Evolutionary conservation across 163 green algal genomes (phyloP), one percentile per base, ranked within the genome.

Genomic region (Picocystis sp.): DNA sequence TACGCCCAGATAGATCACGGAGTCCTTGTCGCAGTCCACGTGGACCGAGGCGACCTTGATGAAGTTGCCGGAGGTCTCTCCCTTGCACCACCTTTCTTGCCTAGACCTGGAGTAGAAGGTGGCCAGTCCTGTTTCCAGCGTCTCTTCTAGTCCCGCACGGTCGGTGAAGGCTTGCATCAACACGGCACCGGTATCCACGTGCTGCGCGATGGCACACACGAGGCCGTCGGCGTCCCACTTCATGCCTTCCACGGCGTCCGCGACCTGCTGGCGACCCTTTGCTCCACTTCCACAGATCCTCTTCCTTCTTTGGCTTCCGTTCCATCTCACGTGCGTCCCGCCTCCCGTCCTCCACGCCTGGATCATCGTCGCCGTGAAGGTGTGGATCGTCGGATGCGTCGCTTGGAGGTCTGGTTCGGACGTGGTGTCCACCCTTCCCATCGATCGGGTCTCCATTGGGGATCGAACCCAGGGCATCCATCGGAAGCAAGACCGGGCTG

Each of bases 151-250:
- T 0, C 84, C 88, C 1, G 66, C 69, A 3, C 80, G 57, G 75
- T 96, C 77, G 9, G 87, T 78, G 68, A 92, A 99, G 2, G 84
- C 90, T 63, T 98, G 87, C 90, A 99, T 99, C 13, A 95, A 71
- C 23, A 98, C 63, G 53, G 89, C 82, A 2, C 90, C 90, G 0
- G 88, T 97, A 64, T 97, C 88, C 2, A 92, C 72, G 56, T 99
- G 71, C 79, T 95, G 77, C 60, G 44, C 88, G 38, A 97, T 93
- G 1, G 88, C 88, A 22, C 81, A 68, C 6, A 95, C 78, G 13
- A 95, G 68, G 2, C 82, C 84, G 42, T 82, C 74, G 10, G 44
- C 56, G 55, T 92, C 72, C 64, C 75, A 98, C 57, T 93, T 93
- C 0, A 98, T 56, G 8, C 53, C 66, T 51, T 94, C 76, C 41